phyloP scores from a whole-genome alignment of 495 filamentous ascomycete genomes.

The Polyplosphaeria fusca region DNA sequence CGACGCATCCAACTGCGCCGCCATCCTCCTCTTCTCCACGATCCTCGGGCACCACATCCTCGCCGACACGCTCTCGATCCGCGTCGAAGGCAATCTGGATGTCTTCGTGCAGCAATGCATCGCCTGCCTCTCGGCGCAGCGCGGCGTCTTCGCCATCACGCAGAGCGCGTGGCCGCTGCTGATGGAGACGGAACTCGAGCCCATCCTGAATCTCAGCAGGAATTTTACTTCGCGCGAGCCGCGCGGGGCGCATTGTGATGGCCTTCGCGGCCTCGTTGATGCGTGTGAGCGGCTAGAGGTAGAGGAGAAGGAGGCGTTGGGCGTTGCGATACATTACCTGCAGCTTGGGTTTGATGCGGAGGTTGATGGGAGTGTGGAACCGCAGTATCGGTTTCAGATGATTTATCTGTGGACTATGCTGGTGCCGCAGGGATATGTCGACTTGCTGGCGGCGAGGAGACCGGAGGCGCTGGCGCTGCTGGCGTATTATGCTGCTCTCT shows the following conservation, averaged over 20 bases:
- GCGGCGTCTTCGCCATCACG: constrained; percentile 40
- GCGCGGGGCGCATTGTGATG: background rate
- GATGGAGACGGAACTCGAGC: constrained; percentile 36
- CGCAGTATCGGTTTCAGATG: constrained; percentile 37
- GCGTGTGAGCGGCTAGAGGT: constrained; percentile 13
- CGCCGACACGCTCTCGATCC: constrained; percentile 37
- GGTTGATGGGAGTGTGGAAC: background rate
- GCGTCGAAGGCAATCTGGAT: constrained; percentile 33
- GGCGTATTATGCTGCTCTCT: constrained; percentile 39
- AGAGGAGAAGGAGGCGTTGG: constrained; percentile 36
- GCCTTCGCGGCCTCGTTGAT: background rate
- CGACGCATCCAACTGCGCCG: constrained; percentile 40
- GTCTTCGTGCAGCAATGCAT: constrained; percentile 38
- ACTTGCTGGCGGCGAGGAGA: constrained; percentile 31
- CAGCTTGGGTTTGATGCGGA: constrained; percentile 41
- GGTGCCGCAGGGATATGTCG: constrained; percentile 33
- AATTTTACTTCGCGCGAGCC: constrained; percentile 4
- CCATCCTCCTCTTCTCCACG: constrained; percentile 40
- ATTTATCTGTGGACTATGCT: constrained; percentile 38
- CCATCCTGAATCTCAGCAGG: constrained; percentile 17
- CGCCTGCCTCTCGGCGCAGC: constrained; percentile 35
- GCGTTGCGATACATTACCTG: constrained; percentile 32
- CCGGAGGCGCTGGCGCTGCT: constrained; percentile 34
- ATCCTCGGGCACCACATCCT: constrained; percentile 41
- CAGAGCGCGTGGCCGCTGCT: constrained; percentile 39